These are phyloP conservation scores for Phycomyces nitens DNA, from an alignment of 192 early-diverging fungal genomes.

Conservation along the genomic window DNA sequence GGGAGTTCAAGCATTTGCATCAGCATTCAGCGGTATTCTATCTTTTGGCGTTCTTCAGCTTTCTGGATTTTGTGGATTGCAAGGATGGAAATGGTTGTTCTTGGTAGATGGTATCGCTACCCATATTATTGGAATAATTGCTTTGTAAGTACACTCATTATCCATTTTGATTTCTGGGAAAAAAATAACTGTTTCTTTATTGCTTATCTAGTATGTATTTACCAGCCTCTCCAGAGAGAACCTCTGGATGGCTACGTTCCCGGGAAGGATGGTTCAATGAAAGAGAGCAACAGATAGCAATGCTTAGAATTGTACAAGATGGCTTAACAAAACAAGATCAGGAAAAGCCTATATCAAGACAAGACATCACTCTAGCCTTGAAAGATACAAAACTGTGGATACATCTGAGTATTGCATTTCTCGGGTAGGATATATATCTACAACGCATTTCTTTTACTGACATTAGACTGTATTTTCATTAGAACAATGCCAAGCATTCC, in stretches of 20 bases:
- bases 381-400: slow-evolving; percentile 20
- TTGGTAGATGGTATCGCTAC: slow-evolving; percentile 59
- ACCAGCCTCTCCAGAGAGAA: slow-evolving; percentile 39
- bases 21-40: slow-evolving; percentile 49
- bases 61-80: slow-evolving; percentile 42
- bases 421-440: background rate
- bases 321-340: slow-evolving; percentile 47
- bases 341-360: slow-evolving; percentile 12
- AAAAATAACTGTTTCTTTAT: background rate
- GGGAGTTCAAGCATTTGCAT: slow-evolving; percentile 44
- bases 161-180: no score
- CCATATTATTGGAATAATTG: slow-evolving; percentile 41
- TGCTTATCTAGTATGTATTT: slow-evolving; percentile 40
- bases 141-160: slow-evolving; percentile 27
- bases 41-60: slow-evolving; percentile 58
- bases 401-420: slow-evolving; percentile 16
- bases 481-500: slow-evolving; percentile 15
- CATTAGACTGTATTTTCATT: background rate
- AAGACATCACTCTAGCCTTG: slow-evolving; percentile 4
- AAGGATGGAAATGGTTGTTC: slow-evolving; percentile 69
- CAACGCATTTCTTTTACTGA: background rate
- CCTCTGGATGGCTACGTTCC: slow-evolving; percentile 27
- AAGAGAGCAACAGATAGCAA: slow-evolving; percentile 46
- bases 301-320: slow-evolving; percentile 55
- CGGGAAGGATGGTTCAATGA: slow-evolving; percentile 42